A percentile compares a stretch with the other conserved stretches of the same genome.
These are phyloP conservation scores for Zea mays DNA, from an alignment of 176 grass and related monocot genomes.

Conservation along the genomic window DNA sequence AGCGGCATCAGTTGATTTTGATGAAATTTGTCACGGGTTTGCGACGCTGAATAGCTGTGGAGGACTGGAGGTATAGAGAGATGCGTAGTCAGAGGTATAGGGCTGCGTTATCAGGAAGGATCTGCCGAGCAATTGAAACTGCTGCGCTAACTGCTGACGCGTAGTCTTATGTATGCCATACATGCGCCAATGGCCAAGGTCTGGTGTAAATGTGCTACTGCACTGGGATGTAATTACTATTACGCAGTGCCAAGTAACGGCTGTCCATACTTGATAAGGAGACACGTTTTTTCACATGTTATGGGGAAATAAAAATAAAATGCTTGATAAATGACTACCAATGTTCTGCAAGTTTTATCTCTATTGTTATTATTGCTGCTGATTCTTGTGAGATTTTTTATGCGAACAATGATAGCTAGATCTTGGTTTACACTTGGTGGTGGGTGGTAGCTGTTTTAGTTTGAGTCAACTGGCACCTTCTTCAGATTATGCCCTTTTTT, in stretches of 20 bases:
- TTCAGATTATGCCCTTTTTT: not conserved
- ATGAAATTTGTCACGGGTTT: not conserved
- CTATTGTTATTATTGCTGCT: conserved; percentile 5
- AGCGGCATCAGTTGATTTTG: not conserved
- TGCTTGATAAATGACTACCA: conserved; percentile 5
- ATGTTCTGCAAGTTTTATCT: not conserved
- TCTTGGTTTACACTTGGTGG: not conserved
- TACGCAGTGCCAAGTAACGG: not conserved
- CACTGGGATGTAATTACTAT: not conserved
- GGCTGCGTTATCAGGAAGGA: conserved; percentile 3
- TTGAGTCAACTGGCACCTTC: not conserved
- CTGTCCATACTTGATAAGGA: not conserved
- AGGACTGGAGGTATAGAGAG: not conserved
- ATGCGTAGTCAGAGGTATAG: not conserved
- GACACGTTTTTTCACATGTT: not conserved
- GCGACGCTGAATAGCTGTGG: not conserved
- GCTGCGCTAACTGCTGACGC: not conserved
- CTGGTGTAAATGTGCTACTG: not conserved
- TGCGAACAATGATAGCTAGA: not conserved
- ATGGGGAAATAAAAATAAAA: not conserved
- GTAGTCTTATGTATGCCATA: conserved; percentile 3
- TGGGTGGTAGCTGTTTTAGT: not conserved
- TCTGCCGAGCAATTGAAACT: not conserved
- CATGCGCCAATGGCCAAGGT: not conserved
- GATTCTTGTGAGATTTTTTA: not conserved